Conservation (phyloP, 208 protist species). For the Herpetomonas muscarum region DNA sequence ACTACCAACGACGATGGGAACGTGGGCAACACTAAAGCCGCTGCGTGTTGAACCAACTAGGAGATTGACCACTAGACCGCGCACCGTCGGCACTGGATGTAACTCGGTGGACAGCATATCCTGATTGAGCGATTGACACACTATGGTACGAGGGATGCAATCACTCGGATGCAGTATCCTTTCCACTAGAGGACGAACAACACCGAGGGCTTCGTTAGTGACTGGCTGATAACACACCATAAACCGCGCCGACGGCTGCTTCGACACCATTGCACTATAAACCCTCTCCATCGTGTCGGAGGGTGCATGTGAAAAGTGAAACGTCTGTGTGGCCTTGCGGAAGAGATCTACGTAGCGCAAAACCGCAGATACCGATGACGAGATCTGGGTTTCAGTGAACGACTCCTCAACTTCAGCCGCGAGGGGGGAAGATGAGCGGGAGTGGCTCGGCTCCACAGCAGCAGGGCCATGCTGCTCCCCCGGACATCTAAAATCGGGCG, state of each 20-base stretch:
- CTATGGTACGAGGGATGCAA: slow-evolving; percentile 28
- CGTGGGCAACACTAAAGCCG: slow-evolving; percentile 21
- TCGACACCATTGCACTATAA: background rate
- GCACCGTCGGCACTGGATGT: background rate
- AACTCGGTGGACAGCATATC: background rate
- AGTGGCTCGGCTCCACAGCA: no score
- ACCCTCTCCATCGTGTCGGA: background rate
- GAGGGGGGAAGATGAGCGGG: no score
- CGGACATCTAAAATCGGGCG: no score
- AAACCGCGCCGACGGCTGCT: no score
- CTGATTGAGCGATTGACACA: slow-evolving; percentile 36
- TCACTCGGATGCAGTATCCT: slow-evolving; percentile 20
- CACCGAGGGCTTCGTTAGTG: slow-evolving; percentile 6
- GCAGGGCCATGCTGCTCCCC: no score
- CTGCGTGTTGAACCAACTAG: slow-evolving; percentile 25
- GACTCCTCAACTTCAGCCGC: no score
- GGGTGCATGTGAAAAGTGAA: background rate
- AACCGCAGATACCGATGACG: background rate
- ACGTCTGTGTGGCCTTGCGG: background rate
- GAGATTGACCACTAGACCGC: slow-evolving; percentile 34
- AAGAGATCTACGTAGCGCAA: background rate
- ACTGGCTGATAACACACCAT: slow-evolving; percentile 20
- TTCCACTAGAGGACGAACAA: slow-evolving; percentile 6
- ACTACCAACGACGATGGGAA: slow-evolving; percentile 36
- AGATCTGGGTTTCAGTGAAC: no score